These are phyloP conservation scores for Leucoagaricus sp. DNA, from an alignment of 1,284 basidiomycete genomes.

Conservation along the genomic window DNA sequence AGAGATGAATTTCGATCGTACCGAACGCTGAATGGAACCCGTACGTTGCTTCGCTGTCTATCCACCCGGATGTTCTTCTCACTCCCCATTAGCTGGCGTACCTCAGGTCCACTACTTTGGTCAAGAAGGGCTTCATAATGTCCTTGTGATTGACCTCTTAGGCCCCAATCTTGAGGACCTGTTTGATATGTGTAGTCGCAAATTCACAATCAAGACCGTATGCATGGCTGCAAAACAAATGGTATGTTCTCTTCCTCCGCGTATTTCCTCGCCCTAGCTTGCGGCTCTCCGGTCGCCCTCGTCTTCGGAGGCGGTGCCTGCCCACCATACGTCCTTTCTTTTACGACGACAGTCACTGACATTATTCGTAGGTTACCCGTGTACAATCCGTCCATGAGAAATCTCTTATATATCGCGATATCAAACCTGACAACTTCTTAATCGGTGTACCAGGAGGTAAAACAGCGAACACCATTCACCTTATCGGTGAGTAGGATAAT, in stretches of 20 bases:
- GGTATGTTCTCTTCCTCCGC: slow-evolving; percentile 40
- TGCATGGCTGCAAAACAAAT: slow-evolving; percentile 99
- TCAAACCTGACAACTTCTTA: slow-evolving; percentile 99
- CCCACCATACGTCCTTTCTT: background rate
- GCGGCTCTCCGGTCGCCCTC: background rate
- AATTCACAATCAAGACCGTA: slow-evolving; percentile 96
- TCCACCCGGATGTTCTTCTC: slow-evolving; percentile 15
- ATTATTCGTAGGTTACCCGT: slow-evolving; percentile 77
- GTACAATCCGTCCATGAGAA: slow-evolving; percentile 98
- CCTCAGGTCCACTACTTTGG: slow-evolving; percentile 99
- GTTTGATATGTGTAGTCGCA: slow-evolving; percentile 98
- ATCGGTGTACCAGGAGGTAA: slow-evolving; percentile 95
- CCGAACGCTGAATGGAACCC: slow-evolving; percentile 90
- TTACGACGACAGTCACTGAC: slow-evolving; percentile 1
- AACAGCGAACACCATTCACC: slow-evolving; percentile 87
- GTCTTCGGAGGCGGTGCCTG: background rate
- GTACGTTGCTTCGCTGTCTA: slow-evolving; percentile 52
- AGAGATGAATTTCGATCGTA: slow-evolving; percentile 98
- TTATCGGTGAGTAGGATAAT: slow-evolving; percentile 67
- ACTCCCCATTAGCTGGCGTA: slow-evolving; percentile 71
- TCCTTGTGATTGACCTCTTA: slow-evolving; percentile 94
- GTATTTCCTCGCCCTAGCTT: background rate
- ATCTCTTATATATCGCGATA: slow-evolving; percentile 98
- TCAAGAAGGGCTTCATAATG: slow-evolving; percentile 97
- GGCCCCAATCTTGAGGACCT: slow-evolving; percentile 97